phyloP scores from a whole-genome alignment of 1,284 basidiomycete species.

The Ustilago lituana region DNA sequence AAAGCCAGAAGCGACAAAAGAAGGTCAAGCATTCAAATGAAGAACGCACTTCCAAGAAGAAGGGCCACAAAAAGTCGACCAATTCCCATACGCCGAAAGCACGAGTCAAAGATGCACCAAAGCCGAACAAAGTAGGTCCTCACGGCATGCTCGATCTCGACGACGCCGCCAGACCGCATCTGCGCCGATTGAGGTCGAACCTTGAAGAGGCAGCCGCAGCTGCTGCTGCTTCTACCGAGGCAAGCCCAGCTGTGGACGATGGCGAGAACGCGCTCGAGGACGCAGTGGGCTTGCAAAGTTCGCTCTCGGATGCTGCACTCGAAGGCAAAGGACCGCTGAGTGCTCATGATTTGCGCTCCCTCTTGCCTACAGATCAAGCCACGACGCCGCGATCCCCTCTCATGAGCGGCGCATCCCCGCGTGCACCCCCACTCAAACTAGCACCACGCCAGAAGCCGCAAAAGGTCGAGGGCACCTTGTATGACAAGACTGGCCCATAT shows the following conservation, averaged over 20 bases:
- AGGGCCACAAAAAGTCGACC: conserved; percentile 17
- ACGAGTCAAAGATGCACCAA: conserved; percentile 13
- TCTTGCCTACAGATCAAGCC: conserved; percentile 8
- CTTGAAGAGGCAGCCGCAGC: conserved; percentile 52
- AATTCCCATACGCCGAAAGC: conserved; percentile 13
- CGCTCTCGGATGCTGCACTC: conserved; percentile 33
- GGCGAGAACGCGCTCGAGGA: conserved; percentile 18
- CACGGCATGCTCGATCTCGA: conserved; percentile 36
- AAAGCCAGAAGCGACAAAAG: conserved; percentile 11
- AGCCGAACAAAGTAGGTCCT: conserved; percentile 19
- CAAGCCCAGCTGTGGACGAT: conserved; percentile 6
- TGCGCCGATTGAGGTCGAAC: conserved; percentile 36
- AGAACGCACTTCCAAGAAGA: conserved; percentile 17
- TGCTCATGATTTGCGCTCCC: conserved; percentile 24
- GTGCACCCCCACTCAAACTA: conserved; percentile 48
- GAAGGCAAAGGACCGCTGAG: conserved; percentile 41
- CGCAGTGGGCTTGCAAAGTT: conserved; percentile 20
- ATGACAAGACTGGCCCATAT: conserved; percentile 62
- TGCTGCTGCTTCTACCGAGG: conserved; percentile 39
- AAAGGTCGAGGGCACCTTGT: conserved; percentile 63
- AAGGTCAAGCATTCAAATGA: conserved; percentile 10
- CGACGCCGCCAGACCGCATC: conserved; percentile 31
- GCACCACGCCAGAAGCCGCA: conserved; percentile 50
- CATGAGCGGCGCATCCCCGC: conserved; percentile 16
- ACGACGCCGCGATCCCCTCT: conserved; percentile 10